Conservation (phyloP, 331 rosid species). For the Dryas integrifolia region DNA sequence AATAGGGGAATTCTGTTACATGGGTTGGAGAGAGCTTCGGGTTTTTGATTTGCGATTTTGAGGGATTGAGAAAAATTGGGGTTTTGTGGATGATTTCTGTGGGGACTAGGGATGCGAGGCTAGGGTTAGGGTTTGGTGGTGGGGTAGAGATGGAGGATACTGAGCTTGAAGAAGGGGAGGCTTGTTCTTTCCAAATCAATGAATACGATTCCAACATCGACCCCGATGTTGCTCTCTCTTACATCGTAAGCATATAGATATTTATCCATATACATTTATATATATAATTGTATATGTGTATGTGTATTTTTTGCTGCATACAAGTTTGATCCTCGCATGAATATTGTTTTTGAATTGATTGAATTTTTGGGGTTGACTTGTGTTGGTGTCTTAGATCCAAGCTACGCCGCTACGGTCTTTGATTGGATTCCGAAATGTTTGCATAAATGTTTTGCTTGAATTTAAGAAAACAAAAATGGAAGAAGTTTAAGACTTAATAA, state of each 20-base stretch:
- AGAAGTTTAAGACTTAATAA: background rate
- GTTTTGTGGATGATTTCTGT: constrained; percentile 64
- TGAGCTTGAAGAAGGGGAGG: constrained; percentile 96
- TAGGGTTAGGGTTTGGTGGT: constrained; percentile 62
- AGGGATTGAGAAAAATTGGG: constrained; percentile 29
- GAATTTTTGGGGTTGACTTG: constrained; percentile 38
- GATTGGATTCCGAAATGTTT: constrained; percentile 14
- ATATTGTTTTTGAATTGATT: constrained; percentile 20
- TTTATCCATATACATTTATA: background rate
- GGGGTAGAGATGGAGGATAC: constrained; percentile 65
- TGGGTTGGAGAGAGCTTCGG: constrained; percentile 45
- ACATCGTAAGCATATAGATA: constrained; percentile 61
- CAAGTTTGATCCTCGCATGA: background rate
- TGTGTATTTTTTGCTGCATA: constrained; percentile 8
- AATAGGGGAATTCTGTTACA: constrained; percentile 22
- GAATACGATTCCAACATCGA: constrained; percentile 62
- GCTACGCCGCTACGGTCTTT: constrained; percentile 19
- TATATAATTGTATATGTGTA: background rate
- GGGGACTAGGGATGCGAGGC: constrained; percentile 74
- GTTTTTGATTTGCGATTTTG: constrained; percentile 39
- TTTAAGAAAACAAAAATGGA: background rate
- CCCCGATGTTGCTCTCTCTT: constrained; percentile 73
- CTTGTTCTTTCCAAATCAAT: constrained; percentile 64
- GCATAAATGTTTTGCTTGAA: background rate
- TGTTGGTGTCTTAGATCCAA: constrained; percentile 49